Percentiles rank a stretch among this genome's conserved stretches.
phyloP scores from a whole-genome alignment of 345 rosid genomes.

The Aquilaria malaccensis region DNA sequence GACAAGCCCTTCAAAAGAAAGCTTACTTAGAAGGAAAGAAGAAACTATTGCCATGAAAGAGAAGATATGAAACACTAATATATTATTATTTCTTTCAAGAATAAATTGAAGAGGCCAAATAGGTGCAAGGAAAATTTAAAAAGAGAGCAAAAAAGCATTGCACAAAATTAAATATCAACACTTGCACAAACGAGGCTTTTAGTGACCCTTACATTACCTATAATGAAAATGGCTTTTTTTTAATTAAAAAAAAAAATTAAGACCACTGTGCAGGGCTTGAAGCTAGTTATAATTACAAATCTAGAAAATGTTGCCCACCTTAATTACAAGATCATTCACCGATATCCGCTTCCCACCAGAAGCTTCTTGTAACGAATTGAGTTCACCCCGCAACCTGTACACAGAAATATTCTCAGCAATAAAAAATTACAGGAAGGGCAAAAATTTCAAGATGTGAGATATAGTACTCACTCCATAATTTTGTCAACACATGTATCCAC shows the following conservation, averaged over 20 bases:
- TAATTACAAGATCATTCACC: slow-evolving; percentile 91
- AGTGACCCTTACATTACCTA: not conserved
- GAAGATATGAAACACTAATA: too few relatives aligned
- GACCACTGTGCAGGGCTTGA: slow-evolving; percentile 1
- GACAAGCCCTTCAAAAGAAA: too few relatives aligned
- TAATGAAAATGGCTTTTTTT: too few relatives aligned
- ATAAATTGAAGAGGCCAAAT: too few relatives aligned
- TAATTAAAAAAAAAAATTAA: not conserved
- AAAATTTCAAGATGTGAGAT: not conserved
- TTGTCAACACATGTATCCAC: slow-evolving; percentile 94
- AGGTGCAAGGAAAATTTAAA: too few relatives aligned
- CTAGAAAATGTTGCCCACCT: slow-evolving; percentile 39
- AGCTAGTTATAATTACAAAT: slow-evolving; percentile 1
- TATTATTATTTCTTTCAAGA: too few relatives aligned
- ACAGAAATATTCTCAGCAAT: slow-evolving; percentile 11
- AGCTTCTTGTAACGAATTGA: slow-evolving; percentile 82
- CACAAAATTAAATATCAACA: not conserved
- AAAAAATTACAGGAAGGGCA: not conserved
- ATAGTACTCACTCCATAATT: slow-evolving; percentile 67
- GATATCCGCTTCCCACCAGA: slow-evolving; percentile 92
- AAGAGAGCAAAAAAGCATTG: too few relatives aligned
- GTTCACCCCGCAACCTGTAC: slow-evolving; percentile 67
- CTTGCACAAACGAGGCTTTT: not conserved
- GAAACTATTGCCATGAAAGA: too few relatives aligned
- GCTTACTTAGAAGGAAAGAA: too few relatives aligned